phyloP scores from a whole-genome alignment of 108 stramenopile species.

The Licmophora abbreviata region DNA sequence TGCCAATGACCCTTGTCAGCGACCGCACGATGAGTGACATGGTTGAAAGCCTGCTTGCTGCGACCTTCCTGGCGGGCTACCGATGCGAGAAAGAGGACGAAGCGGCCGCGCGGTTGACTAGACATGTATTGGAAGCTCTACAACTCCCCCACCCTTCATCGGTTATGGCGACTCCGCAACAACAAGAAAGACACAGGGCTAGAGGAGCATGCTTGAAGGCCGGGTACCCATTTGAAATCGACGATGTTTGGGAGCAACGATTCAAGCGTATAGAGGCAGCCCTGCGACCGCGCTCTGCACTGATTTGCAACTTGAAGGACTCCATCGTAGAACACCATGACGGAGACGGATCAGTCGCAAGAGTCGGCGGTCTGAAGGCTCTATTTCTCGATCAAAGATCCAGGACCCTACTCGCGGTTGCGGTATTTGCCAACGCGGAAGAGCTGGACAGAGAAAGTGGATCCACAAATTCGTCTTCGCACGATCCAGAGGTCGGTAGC shows the following conservation, averaged over 20 bases:
- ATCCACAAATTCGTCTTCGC: not conserved
- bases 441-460: not conserved
- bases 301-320: conserved; percentile 6
- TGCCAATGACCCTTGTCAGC: not conserved
- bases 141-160: conserved; percentile 12
- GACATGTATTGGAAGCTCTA: conserved; percentile 28
- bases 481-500: too few relatives aligned
- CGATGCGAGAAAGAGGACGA: not conserved
- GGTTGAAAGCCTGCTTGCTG: conserved; percentile 42
- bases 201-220: conserved; percentile 16
- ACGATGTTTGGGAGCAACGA: conserved; percentile 8
- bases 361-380: conserved; percentile 18
- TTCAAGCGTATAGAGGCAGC: not conserved
- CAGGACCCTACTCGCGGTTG: too few relatives aligned
- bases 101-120: conserved; percentile 9
- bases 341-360: not conserved
- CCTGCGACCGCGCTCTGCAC: not conserved
- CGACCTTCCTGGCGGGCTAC: conserved; percentile 19
- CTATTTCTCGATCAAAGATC: conserved; percentile 51
- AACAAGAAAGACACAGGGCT: conserved; percentile 3
- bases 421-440: too few relatives aligned
- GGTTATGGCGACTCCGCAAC: not conserved
- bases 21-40: conserved; percentile 30
- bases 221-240: conserved; percentile 17
- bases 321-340: not conserved